These are phyloP conservation scores for Aspergillus carbonarius DNA, from an alignment of 2,329 filamentous ascomycete species.

Conservation along the genomic window DNA sequence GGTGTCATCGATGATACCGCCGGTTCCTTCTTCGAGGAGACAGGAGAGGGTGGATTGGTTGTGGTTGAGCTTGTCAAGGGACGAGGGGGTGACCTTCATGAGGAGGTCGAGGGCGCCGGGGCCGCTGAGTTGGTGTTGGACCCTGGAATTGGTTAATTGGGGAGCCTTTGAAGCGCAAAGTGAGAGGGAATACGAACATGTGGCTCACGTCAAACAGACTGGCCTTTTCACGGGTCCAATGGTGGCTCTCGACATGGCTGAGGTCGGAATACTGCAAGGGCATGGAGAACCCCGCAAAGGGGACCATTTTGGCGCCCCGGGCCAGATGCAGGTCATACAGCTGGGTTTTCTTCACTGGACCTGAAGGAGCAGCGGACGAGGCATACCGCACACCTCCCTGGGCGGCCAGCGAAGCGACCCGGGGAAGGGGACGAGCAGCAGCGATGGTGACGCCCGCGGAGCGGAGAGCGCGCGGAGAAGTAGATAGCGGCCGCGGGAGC, in stretches of 20 bases:
- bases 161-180: background rate
- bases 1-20: constrained; percentile 93
- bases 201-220: constrained; percentile 96
- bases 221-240: constrained; percentile 82
- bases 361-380: constrained; percentile 28
- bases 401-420: constrained; percentile 9
- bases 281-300: constrained; percentile 93
- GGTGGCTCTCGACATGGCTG: constrained; percentile 79
- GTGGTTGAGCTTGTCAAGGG: constrained; percentile 61
- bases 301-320: constrained; percentile 87
- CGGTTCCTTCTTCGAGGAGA: constrained; percentile 73
- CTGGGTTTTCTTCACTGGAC: constrained; percentile 55
- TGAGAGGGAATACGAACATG: constrained; percentile 64
- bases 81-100: constrained; percentile 77
- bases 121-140: constrained; percentile 81
- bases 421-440: constrained; percentile 11
- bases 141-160: constrained; percentile 42
- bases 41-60: constrained; percentile 81
- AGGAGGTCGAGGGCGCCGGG: constrained; percentile 78
- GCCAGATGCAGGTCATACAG: constrained; percentile 76
- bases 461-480: constrained; percentile 29
- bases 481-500: constrained; percentile 28
- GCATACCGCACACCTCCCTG: constrained; percentile 31
- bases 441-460: constrained; percentile 10
- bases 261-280: constrained; percentile 81